These are phyloP conservation scores for Aspergillus versicolor DNA, from an alignment of 2,329 filamentous ascomycete genomes.

Conservation along the genomic window DNA sequence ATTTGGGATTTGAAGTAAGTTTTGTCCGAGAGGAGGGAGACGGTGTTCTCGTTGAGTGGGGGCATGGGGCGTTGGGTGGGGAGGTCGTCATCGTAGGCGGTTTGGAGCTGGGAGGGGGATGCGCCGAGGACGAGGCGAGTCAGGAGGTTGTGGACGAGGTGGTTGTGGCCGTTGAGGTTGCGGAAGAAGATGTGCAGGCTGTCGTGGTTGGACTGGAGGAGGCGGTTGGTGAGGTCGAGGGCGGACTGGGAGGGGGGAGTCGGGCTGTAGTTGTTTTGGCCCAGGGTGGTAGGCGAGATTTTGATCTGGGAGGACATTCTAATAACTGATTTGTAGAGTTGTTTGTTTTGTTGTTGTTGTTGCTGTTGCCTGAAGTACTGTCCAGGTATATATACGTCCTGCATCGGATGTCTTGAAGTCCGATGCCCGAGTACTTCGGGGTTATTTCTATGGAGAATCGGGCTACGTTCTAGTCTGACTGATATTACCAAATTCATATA, in stretches of 20 bases:
- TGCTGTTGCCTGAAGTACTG: too few relatives aligned
- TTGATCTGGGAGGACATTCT: background rate
- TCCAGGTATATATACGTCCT: too few relatives aligned
- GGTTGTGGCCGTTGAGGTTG: slow-evolving; percentile 20
- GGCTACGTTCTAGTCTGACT: too few relatives aligned
- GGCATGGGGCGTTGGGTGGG: slow-evolving; percentile 27
- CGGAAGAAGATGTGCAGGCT: slow-evolving; percentile 8
- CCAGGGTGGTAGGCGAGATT: background rate
- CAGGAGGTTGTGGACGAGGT: slow-evolving; percentile 33
- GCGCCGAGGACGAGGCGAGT: slow-evolving; percentile 30
- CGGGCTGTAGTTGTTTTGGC: background rate
- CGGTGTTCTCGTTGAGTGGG: slow-evolving; percentile 14
- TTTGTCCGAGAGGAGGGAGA: slow-evolving; percentile 19
- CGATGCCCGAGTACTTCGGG: background rate
- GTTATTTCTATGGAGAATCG: too few relatives aligned
- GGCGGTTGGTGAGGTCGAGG: slow-evolving; percentile 2
- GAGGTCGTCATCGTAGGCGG: slow-evolving; percentile 26
- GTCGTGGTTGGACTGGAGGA: slow-evolving; percentile 7
- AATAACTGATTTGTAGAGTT: background rate
- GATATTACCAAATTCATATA: background rate
- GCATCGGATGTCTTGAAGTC: background rate
- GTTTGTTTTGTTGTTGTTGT: too few relatives aligned
- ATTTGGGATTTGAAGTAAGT: slow-evolving; percentile 38
- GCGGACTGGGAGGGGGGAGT: background rate
- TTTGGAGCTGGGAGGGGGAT: slow-evolving; percentile 22